Percentiles rank a stretch among this genome's conserved stretches.
Conservation (phyloP, 495 filamentous ascomycete genomes). For the Arthonia radiata region DNA sequence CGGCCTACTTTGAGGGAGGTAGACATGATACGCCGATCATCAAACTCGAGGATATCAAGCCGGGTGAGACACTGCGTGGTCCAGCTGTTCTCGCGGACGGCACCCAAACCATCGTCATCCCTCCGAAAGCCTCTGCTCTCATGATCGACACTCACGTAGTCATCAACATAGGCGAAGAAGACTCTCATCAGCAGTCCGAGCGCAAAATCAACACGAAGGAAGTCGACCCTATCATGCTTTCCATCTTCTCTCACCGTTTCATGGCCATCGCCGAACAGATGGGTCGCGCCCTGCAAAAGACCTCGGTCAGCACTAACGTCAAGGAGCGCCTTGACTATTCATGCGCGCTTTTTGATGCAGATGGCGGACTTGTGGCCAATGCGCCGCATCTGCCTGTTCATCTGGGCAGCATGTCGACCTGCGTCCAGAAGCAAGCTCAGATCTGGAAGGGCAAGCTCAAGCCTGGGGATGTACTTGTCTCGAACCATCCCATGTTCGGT, state of each 20-base stretch:
- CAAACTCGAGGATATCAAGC: slow-evolving; percentile 48
- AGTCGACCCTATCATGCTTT: slow-evolving; percentile 74
- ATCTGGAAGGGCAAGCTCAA: slow-evolving; percentile 82
- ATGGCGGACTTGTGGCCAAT: slow-evolving; percentile 85
- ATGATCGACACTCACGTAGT: slow-evolving; percentile 49
- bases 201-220: slow-evolving; percentile 21
- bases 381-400: slow-evolving; percentile 88
- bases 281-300: slow-evolving; percentile 89
- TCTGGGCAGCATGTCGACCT: slow-evolving; percentile 83
- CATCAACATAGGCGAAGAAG: slow-evolving; percentile 39
- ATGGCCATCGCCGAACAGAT: slow-evolving; percentile 99
- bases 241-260: slow-evolving; percentile 88
- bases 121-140: slow-evolving; percentile 50
- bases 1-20: slow-evolving; percentile 50
- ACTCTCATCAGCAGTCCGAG: slow-evolving; percentile 18
- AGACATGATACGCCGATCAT: slow-evolving; percentile 66
- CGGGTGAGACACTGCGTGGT: slow-evolving; percentile 55
- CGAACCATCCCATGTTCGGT: slow-evolving; percentile 87
- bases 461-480: slow-evolving; percentile 79
- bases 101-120: slow-evolving; percentile 87
- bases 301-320: slow-evolving; percentile 90
- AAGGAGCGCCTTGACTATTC: slow-evolving; percentile 95
- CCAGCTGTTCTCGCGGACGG: slow-evolving; percentile 85
- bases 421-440: slow-evolving; percentile 72
- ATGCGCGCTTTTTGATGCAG: slow-evolving; percentile 77